Conservation (phyloP, 169 alveolate genomes). For the Ichthyophthirius multifiliis region DNA sequence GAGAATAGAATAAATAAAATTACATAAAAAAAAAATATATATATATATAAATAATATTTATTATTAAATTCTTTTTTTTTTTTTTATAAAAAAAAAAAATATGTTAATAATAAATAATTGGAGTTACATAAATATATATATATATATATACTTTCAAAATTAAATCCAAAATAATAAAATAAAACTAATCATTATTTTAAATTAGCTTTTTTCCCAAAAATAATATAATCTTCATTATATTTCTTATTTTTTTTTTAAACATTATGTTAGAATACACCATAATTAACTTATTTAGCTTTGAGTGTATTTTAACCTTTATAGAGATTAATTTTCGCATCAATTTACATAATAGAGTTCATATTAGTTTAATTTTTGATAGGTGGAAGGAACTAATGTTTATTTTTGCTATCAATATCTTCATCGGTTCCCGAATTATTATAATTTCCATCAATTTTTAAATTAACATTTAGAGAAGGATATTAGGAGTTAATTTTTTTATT, state of each 20-base stretch:
- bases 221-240: not conserved
- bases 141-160: no score
- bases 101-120: no score
- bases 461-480: not conserved
- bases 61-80: no score
- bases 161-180: not conserved
- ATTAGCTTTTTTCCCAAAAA: not conserved
- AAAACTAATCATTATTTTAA: not conserved
- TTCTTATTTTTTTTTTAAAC: not conserved
- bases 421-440: conserved; percentile 3
- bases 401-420: not conserved
- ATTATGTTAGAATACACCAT: not conserved
- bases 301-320: not conserved
- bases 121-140: no score
- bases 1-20: no score
- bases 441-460: not conserved
- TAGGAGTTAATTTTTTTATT: not conserved
- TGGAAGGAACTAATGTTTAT: not conserved
- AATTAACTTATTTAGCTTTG: not conserved
- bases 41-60: no score
- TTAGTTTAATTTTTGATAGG: not conserved
- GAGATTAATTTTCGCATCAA: not conserved
- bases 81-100: no score
- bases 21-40: no score
- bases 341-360: not conserved